phyloP scores from a whole-genome alignment of 768 basidiomycete species.

The Kwoniella botswanensis region DNA sequence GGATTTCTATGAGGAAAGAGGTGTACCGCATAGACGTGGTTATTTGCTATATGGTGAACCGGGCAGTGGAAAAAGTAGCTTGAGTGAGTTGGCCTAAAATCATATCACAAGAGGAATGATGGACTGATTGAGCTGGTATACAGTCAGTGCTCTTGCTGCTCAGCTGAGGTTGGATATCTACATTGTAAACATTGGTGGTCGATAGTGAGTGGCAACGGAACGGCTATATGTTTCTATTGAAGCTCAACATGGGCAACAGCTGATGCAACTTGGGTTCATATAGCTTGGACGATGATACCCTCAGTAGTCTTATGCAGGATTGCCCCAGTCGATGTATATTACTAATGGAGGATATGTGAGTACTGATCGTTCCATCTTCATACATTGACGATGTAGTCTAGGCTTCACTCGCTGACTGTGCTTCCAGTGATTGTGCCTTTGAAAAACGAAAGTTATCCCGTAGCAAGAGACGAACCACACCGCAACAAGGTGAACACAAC shows the following conservation, averaged over 20 bases:
- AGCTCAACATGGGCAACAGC: too few relatives aligned
- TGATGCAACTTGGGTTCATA: too few relatives aligned
- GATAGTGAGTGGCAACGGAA: constrained; percentile 26
- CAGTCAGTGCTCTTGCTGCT: constrained; percentile 75
- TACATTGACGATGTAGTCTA: not conserved
- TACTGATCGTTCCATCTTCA: not conserved
- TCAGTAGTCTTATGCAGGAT: constrained; percentile 5
- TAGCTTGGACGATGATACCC: constrained; percentile 3
- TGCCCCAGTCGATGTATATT: constrained; percentile 16
- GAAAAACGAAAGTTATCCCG: not conserved
- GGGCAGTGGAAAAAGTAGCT: constrained; percentile 21
- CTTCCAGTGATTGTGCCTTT: constrained; percentile 20
- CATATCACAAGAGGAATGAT: not conserved
- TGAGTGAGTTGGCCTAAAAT: constrained; percentile 12
- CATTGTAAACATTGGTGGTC: constrained; percentile 63
- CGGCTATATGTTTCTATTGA: too few relatives aligned
- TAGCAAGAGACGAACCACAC: not conserved
- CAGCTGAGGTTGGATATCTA: constrained; percentile 89
- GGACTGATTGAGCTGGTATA: not conserved
- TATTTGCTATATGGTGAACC: constrained; percentile 28
- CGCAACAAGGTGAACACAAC: not conserved
- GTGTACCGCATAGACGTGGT: constrained; percentile 39
- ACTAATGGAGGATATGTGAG: constrained; percentile 28
- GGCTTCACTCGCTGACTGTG: too few relatives aligned
- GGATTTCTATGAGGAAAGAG: constrained; percentile 31